These are phyloP conservation scores for Uronychia setigera DNA, from an alignment of 73 alveolate genomes.

Conservation along the genomic window DNA sequence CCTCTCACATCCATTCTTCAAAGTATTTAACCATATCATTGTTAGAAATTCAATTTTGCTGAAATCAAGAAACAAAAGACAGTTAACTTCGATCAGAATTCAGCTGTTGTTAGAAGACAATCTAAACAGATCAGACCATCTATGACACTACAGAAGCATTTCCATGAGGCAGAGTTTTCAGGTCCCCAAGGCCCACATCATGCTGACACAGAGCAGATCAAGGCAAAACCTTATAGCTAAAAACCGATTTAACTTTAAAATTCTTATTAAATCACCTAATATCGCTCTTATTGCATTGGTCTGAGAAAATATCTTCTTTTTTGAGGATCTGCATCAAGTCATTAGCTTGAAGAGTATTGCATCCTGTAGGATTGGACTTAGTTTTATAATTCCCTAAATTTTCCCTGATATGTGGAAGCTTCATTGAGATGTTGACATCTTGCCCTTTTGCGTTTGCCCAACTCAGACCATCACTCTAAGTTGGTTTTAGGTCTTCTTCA, in stretches of 20 bases:
- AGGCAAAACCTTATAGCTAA: not conserved
- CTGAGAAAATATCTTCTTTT: not conserved
- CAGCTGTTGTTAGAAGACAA: not conserved
- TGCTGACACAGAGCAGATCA: no score
- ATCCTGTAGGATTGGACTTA: not conserved
- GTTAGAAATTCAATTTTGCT: not conserved
- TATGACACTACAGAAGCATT: not conserved
- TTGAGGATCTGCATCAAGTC: not conserved
- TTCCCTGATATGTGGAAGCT: not conserved
- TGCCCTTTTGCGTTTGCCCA: no score
- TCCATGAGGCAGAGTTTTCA: not conserved
- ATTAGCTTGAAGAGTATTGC: not conserved
- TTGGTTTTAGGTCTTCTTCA: not conserved
- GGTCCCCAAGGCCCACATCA: slow-evolving; percentile 1
- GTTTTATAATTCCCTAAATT: not conserved
- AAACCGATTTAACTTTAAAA: not conserved
- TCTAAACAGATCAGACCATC: not conserved
- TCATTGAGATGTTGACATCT: not conserved
- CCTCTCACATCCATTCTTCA: not conserved
- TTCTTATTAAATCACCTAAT: not conserved
- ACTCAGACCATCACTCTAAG: not conserved
- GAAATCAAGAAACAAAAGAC: not conserved
- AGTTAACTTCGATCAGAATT: not conserved
- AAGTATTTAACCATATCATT: not conserved
- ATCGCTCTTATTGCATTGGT: not conserved